Evolutionary conservation across 805 yeast genomes (phyloP), one percentile per base, ranked within the genome.

Genomic region (Myxozyma lipomycoides): DNA sequence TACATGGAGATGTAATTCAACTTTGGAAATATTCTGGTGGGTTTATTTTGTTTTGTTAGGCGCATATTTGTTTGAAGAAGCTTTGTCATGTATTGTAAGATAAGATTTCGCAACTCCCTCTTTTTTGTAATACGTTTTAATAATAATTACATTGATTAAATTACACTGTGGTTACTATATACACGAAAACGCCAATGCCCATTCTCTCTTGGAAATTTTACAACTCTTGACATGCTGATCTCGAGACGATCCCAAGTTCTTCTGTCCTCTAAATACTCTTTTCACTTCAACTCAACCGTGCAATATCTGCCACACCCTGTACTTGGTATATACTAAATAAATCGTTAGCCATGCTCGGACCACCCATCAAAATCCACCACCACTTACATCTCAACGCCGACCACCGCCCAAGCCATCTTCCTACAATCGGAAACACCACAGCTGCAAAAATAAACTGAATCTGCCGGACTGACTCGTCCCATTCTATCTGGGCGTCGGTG

Each of bases 381-480:
- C 17, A 59, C 70, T 48, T 55, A 66, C 69, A 38, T 25, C 44
- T 62, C 36, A 63, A 65, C 10, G 84, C 78, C 55, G 73, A 70
- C 56, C 80, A 66, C 45, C 90, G 73, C 7, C 91, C 91, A 39
- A 84, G 56, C 43, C 79, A 73, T 63, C 79, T 79, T n/a, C 90
- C 91, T 12, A 81, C 59, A 48, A 83, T 64, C 1, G 91, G 91
- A 41, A 83, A 71, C 30, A 84, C 59, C 9, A 84, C 77, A 51
- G 76, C 69, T 49, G 75, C 75, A 15, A 83, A 65, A 35, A 85
- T 70, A 12, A 73, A 73, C 25, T 75, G 75, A 42, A 84, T 66
- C 64, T 83, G 87, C 45, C 69, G 68, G 49, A 84, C 55, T 51
- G 82, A 79, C 62, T 81, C 86, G 44, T 84, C 88, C 89, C 89